Conservation (phyloP, 2,329 filamentous ascomycete species). For the Penicillium paneum region DNA sequence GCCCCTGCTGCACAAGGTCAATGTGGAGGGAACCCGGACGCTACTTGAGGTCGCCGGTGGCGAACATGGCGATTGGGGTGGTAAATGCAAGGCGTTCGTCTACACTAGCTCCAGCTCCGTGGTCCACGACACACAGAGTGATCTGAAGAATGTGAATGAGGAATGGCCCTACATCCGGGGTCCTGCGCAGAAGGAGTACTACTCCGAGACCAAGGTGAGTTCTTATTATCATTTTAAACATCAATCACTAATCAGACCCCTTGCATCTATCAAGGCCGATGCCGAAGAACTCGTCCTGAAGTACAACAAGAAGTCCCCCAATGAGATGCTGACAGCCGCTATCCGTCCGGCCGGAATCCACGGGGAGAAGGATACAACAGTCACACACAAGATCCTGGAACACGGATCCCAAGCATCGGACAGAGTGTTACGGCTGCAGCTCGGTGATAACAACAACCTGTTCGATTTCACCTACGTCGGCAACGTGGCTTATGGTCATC, state of each 20-base stretch:
- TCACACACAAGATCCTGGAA: slow-evolving; percentile 69
- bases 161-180: slow-evolving; percentile 72
- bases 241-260: slow-evolving; percentile 1
- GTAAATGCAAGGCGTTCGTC: slow-evolving; percentile 67
- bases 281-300: slow-evolving; percentile 78
- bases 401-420: slow-evolving; percentile 58
- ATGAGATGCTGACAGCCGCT: slow-evolving; percentile 69
- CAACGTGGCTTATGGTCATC: slow-evolving; percentile 73
- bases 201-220: slow-evolving; percentile 81
- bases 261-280: slow-evolving; percentile 53
- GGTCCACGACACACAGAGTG: slow-evolving; percentile 73
- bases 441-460: slow-evolving; percentile 70
- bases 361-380: slow-evolving; percentile 79
- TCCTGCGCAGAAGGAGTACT: slow-evolving; percentile 70
- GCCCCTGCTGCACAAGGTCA: slow-evolving; percentile 72
- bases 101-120: slow-evolving; percentile 90
- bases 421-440: slow-evolving; percentile 70
- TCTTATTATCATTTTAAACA: slow-evolving; percentile 15
- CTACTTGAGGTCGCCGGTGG: slow-evolving; percentile 67
- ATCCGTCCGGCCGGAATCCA: slow-evolving; percentile 87
- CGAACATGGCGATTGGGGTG: slow-evolving; percentile 60
- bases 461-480: slow-evolving; percentile 69
- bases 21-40: slow-evolving; percentile 78
- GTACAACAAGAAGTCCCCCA: slow-evolving; percentile 62
- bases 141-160: slow-evolving; percentile 84